phyloP scores from a whole-genome alignment of 2,329 filamentous ascomycete genomes.

The Fusarium sp. region DNA sequence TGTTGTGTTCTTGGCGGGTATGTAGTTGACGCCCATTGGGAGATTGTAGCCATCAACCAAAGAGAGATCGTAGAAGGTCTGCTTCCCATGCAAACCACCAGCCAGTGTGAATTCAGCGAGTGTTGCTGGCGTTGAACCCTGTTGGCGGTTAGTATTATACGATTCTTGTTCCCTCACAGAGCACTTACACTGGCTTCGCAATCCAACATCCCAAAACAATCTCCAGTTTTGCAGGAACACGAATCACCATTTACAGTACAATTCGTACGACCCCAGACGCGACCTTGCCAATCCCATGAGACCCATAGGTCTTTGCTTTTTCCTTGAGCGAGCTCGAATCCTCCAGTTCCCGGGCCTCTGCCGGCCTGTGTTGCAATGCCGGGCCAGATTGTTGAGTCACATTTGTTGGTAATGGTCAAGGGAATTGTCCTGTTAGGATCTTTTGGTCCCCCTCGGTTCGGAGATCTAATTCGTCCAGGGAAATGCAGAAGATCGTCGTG shows the following conservation, averaged over 20 bases:
- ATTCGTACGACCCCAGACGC: conserved; percentile 86
- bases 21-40: conserved; percentile 71
- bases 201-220: conserved; percentile 76
- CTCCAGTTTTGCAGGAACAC: conserved; percentile 77
- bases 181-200: conserved; percentile 74
- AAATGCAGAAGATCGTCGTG: conserved; percentile 44
- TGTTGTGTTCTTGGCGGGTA: conserved; percentile 68
- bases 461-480: conserved; percentile 39
- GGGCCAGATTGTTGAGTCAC: conserved; percentile 78
- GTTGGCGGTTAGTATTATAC: conserved; percentile 4
- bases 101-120: conserved; percentile 84
- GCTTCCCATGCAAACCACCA: conserved; percentile 66
- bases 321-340: conserved; percentile 73
- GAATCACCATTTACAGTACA: conserved; percentile 78
- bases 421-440: conserved; percentile 57
- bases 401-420: conserved; percentile 77
- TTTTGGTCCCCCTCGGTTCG: conserved; percentile 27
- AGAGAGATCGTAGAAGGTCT: conserved; percentile 87
- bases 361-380: conserved; percentile 79
- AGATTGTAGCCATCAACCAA: conserved; percentile 88
- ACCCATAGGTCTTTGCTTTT: conserved; percentile 71
- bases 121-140: conserved; percentile 79
- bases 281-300: conserved; percentile 79
- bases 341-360: conserved; percentile 71
- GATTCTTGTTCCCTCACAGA: background rate